These are phyloP conservation scores for Ophiostoma angusticollis DNA, from an alignment of 2,329 filamentous ascomycete species.

Conservation along the genomic window DNA sequence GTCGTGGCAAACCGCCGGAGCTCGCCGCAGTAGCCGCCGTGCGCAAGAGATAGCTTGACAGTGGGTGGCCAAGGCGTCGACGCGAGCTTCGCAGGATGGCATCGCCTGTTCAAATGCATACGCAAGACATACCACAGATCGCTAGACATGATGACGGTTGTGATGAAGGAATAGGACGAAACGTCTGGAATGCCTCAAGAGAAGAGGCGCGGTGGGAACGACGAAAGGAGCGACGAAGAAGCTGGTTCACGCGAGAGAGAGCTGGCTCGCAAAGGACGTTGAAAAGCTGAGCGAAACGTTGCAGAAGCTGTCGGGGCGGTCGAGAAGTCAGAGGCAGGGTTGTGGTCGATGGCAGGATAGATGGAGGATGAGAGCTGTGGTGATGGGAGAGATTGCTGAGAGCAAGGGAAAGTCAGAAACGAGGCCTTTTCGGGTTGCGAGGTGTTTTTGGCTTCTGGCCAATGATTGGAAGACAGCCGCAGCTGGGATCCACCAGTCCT, in stretches of 20 bases:
- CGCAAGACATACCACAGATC: constrained; percentile 13
- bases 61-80: no score
- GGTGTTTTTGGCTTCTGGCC: constrained; percentile 22
- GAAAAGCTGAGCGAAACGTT: background rate
- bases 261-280: background rate
- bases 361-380: constrained; percentile 3
- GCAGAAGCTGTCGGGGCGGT: constrained; percentile 6
- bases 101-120: background rate
- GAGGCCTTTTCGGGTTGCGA: constrained; percentile 18
- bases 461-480: constrained; percentile 15
- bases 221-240: constrained; percentile 3
- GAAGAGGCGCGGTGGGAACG: background rate
- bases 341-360: constrained; percentile 9
- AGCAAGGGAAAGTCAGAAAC: constrained; percentile 8
- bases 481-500: constrained; percentile 1
- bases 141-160: constrained; percentile 12
- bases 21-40: background rate
- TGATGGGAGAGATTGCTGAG: constrained; percentile 6
- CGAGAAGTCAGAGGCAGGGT: background rate
- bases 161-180: background rate
- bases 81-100: background rate
- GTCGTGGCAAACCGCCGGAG: no score
- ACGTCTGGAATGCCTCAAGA: background rate
- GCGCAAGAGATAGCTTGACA: background rate
- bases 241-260: constrained; percentile 2